Evolutionary conservation across 1,284 basidiomycete species (phyloP).

Genomic region (Fomitopsis palustris): DNA sequence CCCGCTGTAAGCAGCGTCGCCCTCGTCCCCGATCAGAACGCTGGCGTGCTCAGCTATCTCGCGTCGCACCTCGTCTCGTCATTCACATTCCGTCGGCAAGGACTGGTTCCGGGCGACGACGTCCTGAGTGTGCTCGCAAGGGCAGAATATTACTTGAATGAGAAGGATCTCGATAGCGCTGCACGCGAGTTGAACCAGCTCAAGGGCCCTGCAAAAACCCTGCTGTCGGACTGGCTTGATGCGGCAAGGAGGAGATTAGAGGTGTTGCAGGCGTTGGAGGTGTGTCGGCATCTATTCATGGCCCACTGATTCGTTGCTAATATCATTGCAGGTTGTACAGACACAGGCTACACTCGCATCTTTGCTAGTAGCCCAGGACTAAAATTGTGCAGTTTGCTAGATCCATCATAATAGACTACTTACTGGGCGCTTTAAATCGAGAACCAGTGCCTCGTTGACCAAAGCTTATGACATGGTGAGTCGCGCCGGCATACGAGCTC

Average conservation of each 20-base stretch:
- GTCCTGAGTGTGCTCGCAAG: slow-evolving; percentile 84
- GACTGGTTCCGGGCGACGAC: slow-evolving; percentile 77
- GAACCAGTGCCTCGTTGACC: neutral
- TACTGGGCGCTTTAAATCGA: neutral
- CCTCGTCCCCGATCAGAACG: slow-evolving; percentile 86
- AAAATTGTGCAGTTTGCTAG: slow-evolving; percentile 23
- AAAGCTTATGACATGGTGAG: too few species aligned
- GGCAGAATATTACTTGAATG: slow-evolving; percentile 87
- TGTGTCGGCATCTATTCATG: slow-evolving; percentile 31
- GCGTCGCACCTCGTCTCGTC: slow-evolving; percentile 77
- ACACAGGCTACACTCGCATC: slow-evolving; percentile 76
- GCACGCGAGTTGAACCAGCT: slow-evolving; percentile 91
- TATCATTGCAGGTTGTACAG: slow-evolving; percentile 65
- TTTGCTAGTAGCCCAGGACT: slow-evolving; percentile 47
- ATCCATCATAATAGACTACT: slow-evolving; percentile 16
- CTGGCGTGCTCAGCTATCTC: slow-evolving; percentile 72
- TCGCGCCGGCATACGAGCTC: too few species aligned
- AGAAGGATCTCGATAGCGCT: slow-evolving; percentile 92
- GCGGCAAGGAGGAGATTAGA: slow-evolving; percentile 88
- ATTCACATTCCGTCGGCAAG: slow-evolving; percentile 77
- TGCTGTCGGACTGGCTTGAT: slow-evolving; percentile 90
- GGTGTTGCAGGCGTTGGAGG: slow-evolving; percentile 91
- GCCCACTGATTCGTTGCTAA: slow-evolving; percentile 1
- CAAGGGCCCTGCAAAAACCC: slow-evolving; percentile 77
- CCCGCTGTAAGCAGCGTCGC: slow-evolving; percentile 87